A percentile compares a stretch with the other conserved stretches of the same genome.
Conservation (phyloP, 2,329 filamentous ascomycete genomes). For the Exophiala xenobiotica region DNA sequence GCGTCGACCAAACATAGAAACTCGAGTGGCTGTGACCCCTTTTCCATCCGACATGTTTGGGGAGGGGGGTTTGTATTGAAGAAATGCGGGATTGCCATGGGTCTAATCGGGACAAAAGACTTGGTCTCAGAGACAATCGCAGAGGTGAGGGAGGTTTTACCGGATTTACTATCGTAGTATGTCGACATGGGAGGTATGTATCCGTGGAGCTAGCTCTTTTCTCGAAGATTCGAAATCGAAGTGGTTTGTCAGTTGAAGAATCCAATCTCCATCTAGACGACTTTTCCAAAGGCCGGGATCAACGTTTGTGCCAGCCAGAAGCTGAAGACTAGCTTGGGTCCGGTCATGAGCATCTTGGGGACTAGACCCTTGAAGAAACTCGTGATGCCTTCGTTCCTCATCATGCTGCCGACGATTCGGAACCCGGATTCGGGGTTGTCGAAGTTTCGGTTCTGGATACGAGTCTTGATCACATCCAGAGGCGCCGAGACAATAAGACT, state of each 20-base stretch:
- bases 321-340: slow-evolving; percentile 97
- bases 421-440: slow-evolving; percentile 95
- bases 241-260: neutral
- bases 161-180: too few species aligned
- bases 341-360: slow-evolving; percentile 98
- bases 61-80: too few species aligned
- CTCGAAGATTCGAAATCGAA: too few species aligned
- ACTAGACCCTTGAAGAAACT: slow-evolving; percentile 98
- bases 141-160: too few species aligned
- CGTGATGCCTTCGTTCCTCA: slow-evolving; percentile 77
- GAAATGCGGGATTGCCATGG: too few species aligned
- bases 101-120: too few species aligned
- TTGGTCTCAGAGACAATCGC: too few species aligned
- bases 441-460: slow-evolving; percentile 98
- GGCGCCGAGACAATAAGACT: slow-evolving; percentile 96
- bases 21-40: too few species aligned
- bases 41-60: too few species aligned
- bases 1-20: too few species aligned
- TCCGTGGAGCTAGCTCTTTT: too few species aligned
- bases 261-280: slow-evolving; percentile 5
- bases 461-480: slow-evolving; percentile 95
- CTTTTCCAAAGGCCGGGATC: slow-evolving; percentile 82
- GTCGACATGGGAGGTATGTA: too few species aligned
- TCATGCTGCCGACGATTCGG: slow-evolving; percentile 89
- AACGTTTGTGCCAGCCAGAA: slow-evolving; percentile 99